Conservation (phyloP, 371 early-diverging fungal species). For the Circinella umbellata region DNA sequence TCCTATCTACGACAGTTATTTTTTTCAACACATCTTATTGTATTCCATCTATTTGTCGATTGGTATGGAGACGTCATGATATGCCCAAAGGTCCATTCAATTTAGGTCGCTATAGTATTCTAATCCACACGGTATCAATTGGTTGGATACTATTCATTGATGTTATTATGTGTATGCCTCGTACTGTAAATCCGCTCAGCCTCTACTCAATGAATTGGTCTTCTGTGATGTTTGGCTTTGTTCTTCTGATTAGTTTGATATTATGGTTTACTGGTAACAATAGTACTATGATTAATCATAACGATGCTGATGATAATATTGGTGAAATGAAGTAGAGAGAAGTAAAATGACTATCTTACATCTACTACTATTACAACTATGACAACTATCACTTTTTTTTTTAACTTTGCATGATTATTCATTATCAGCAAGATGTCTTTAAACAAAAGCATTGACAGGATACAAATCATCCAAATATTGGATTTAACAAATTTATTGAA, state of each 20-base stretch:
- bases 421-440: too few relatives aligned
- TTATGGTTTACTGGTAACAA: slow-evolving; percentile 21
- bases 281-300: too few relatives aligned
- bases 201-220: slow-evolving; percentile 31
- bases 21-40: slow-evolving; percentile 32
- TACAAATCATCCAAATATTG: too few relatives aligned
- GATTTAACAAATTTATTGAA: too few relatives aligned
- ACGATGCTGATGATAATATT: too few relatives aligned
- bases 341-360: too few relatives aligned
- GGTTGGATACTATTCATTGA: slow-evolving; percentile 34
- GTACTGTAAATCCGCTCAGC: slow-evolving; percentile 19
- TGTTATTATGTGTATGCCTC: slow-evolving; percentile 33
- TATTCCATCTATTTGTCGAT: slow-evolving; percentile 32
- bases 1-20: slow-evolving; percentile 32
- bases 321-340: too few relatives aligned
- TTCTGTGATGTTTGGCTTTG: slow-evolving; percentile 32
- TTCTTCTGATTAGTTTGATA: slow-evolving; percentile 21
- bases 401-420: too few relatives aligned
- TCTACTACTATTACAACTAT: too few relatives aligned
- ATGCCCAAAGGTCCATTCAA: slow-evolving; percentile 33
- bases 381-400: too few relatives aligned
- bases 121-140: slow-evolving; percentile 26
- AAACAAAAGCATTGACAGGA: too few relatives aligned
- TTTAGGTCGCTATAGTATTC: slow-evolving; percentile 29
- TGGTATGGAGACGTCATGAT: slow-evolving; percentile 26